phyloP scores from a whole-genome alignment of 371 early-diverging fungal genomes.

The Sporodiniella umbellata region DNA sequence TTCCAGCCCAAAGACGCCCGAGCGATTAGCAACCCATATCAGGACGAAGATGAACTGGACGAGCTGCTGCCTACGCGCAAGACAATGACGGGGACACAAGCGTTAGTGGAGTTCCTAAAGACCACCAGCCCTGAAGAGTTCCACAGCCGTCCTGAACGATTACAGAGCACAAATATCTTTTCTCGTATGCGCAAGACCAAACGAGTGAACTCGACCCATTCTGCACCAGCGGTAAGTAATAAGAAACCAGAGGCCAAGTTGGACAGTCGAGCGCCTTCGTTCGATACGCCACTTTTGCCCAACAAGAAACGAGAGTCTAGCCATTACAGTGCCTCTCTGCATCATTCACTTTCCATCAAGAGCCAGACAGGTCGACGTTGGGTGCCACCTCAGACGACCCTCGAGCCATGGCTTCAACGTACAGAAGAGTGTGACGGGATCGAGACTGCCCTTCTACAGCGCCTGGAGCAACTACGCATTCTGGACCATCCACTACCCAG shows the following conservation, averaged over 20 bases:
- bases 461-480: conserved; percentile 29
- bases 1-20: conserved; percentile 28
- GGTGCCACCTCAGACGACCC: conserved; percentile 5
- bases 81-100: conserved; percentile 37
- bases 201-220: conserved; percentile 18
- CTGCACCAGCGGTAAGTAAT: conserved; percentile 11
- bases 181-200: conserved; percentile 30
- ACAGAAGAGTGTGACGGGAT: conserved; percentile 24
- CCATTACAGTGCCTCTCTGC: conserved; percentile 35
- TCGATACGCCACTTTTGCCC: conserved; percentile 29
- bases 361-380: too few species aligned
- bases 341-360: conserved; percentile 31
- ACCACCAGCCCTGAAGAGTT: conserved; percentile 50
- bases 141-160: conserved; percentile 27
- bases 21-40: conserved; percentile 9
- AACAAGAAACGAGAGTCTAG: conserved; percentile 37
- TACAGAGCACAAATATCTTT: conserved; percentile 22
- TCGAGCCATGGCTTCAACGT: conserved; percentile 2
- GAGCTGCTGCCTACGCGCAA: conserved; percentile 21
- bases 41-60: conserved; percentile 14
- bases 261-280: conserved; percentile 16
- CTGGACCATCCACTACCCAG: conserved; percentile 28
- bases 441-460: conserved; percentile 30
- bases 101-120: conserved; percentile 43
- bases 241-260: conserved; percentile 34